These are phyloP conservation scores for Polyplosphaeria fusca DNA, from an alignment of 495 filamentous ascomycete genomes.

Conservation along the genomic window DNA sequence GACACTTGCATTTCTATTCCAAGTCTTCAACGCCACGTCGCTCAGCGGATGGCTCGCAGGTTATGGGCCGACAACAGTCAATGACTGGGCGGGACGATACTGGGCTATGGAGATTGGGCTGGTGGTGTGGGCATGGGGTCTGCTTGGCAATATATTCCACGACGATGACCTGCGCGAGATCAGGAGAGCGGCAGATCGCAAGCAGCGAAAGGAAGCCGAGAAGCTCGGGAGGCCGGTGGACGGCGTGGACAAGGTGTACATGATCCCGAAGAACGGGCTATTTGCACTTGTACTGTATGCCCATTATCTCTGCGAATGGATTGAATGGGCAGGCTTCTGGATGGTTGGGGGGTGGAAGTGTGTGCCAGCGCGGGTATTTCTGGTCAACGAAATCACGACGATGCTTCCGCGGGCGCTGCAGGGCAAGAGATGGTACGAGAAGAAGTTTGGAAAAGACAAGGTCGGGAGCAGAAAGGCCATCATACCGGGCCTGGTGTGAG, in stretches of 20 bases:
- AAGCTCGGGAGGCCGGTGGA: constrained; percentile 39
- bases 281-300: constrained; percentile 83
- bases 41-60: constrained; percentile 78
- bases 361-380: constrained; percentile 72
- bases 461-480: constrained; percentile 74
- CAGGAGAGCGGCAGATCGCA: constrained; percentile 56
- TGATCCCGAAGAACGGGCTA: constrained; percentile 76
- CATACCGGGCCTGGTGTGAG: constrained; percentile 69
- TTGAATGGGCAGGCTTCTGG: constrained; percentile 90
- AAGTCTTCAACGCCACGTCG: constrained; percentile 71
- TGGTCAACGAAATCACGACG: constrained; percentile 80
- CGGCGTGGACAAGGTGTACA: constrained; percentile 77
- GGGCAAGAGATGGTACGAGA: constrained; percentile 82
- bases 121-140: constrained; percentile 61
- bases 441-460: constrained; percentile 77
- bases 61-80: constrained; percentile 62
- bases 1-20: constrained; percentile 61
- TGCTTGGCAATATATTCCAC: constrained; percentile 78
- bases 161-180: constrained; percentile 78
- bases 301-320: constrained; percentile 92
- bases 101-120: constrained; percentile 56
- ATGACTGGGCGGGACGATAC: constrained; percentile 53
- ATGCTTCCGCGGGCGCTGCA: constrained; percentile 87
- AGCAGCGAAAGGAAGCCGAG: constrained; percentile 44
- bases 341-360: constrained; percentile 58